These are phyloP conservation scores for Candida sphagnicola DNA, from an alignment of 805 yeast genomes.

Conservation along the genomic window DNA sequence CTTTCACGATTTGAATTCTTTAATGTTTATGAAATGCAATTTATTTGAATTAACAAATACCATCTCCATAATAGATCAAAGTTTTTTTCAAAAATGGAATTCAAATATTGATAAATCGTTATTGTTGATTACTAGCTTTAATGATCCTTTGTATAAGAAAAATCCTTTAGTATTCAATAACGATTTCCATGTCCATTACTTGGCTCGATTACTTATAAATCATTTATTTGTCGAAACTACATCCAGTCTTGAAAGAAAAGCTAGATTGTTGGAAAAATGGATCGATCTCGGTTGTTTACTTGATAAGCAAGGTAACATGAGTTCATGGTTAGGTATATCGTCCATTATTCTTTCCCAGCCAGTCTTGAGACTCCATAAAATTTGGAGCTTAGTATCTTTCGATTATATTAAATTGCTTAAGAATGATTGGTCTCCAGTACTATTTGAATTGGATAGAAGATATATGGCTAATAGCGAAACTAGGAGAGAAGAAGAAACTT, in stretches of 20 bases:
- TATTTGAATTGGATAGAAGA: conserved; percentile 81
- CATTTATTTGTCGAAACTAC: conserved; percentile 59
- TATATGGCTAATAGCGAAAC: conserved; percentile 41
- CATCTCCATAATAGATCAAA: conserved; percentile 63
- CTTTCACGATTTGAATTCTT: conserved; percentile 29
- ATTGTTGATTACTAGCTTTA: conserved; percentile 51
- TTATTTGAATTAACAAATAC: conserved; percentile 55
- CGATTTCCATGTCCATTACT: conserved; percentile 63
- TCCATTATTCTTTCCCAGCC: conserved; percentile 81
- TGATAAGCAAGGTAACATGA: conserved; percentile 85
- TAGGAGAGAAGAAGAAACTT: conserved; percentile 2
- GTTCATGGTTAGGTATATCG: conserved; percentile 89
- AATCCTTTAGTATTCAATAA: conserved; percentile 81
- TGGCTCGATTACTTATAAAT: conserved; percentile 64
- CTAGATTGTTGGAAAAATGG: conserved; percentile 74
- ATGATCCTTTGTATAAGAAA: conserved; percentile 41
- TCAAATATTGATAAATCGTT: conserved; percentile 76
- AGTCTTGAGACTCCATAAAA: conserved; percentile 61
- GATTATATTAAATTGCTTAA: conserved; percentile 56
- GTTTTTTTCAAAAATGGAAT: conserved; percentile 68
- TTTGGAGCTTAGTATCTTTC: conserved; percentile 72
- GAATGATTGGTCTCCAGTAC: conserved; percentile 90
- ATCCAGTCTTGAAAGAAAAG: conserved; percentile 43
- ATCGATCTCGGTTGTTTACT: conserved; percentile 74
- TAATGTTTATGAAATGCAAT: conserved; percentile 53